Conservation (phyloP, 1,284 basidiomycete genomes). For the Moniliophthora roreri region DNA sequence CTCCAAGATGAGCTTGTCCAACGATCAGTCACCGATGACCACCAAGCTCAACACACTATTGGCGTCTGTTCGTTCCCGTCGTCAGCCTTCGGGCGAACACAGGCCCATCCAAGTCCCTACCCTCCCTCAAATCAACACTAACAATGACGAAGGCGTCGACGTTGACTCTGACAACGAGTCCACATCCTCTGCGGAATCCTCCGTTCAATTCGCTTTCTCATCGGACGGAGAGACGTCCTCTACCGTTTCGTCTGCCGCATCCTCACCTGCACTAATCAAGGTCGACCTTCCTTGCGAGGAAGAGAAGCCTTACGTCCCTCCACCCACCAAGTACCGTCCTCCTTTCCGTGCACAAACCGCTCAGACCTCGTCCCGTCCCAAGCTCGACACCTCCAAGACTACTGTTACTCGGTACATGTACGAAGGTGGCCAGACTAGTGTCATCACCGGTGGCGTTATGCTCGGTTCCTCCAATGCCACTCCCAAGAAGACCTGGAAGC, state of each 20-base stretch:
- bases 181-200: background rate
- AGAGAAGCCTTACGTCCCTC: background rate
- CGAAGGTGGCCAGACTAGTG: conserved; percentile 1
- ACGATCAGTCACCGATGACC: background rate
- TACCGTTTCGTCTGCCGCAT: background rate
- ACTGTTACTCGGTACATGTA: conserved; percentile 4
- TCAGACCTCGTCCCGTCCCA: background rate
- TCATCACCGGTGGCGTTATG: conserved; percentile 4
- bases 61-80: background rate
- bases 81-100: background rate
- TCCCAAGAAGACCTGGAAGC: conserved; percentile 12
- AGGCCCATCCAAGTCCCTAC: background rate
- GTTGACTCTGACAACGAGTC: conserved; percentile 1
- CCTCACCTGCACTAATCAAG: background rate
- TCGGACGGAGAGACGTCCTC: background rate
- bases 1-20: background rate
- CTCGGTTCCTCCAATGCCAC: conserved; percentile 2
- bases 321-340: background rate
- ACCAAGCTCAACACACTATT: background rate
- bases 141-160: background rate
- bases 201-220: background rate
- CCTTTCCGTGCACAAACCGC: background rate
- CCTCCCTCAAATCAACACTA: too few species aligned
- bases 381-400: background rate
- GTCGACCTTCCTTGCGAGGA: background rate